Percentiles rank a stretch among this genome's conserved stretches.
These are phyloP conservation scores for Domatiomyces catenatus DNA, from an alignment of 2,329 filamentous ascomycete species.

Conservation along the genomic window DNA sequence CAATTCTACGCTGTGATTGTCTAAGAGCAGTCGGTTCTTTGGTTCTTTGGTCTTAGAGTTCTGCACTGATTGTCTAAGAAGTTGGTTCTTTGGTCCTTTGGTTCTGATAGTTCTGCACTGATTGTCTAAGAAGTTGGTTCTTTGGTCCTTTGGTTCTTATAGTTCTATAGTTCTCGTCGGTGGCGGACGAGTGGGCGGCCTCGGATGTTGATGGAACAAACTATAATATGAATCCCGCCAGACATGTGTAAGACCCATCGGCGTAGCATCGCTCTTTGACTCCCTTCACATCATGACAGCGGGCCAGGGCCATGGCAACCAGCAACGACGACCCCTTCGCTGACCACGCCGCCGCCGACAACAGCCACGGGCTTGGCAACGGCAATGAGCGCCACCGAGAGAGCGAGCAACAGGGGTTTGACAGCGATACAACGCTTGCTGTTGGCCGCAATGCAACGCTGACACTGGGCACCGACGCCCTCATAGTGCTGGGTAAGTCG, in stretches of 20 bases:
- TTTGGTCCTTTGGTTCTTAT: no score
- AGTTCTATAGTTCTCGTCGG: no score
- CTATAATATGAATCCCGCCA: background rate
- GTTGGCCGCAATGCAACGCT: slow-evolving; percentile 45
- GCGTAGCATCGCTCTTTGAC: background rate
- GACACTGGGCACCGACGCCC: slow-evolving; percentile 44
- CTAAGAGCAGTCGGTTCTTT: no score
- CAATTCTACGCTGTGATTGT: no score
- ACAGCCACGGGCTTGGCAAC: background rate
- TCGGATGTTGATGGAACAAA: background rate
- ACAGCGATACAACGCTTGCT: slow-evolving; percentile 31
- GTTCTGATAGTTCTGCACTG: no score
- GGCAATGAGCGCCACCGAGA: slow-evolving; percentile 1
- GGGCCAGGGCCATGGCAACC: background rate
- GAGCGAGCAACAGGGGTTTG: slow-evolving; percentile 21
- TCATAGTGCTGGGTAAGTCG: slow-evolving; percentile 41
- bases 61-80: no score
- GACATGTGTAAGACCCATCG: background rate
- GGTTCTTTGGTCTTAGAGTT: no score
- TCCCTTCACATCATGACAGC: background rate
- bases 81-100: no score
- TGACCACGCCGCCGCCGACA: background rate
- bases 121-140: no score
- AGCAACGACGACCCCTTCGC: background rate
- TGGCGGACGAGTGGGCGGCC: background rate